Evolutionary conservation across 2,329 filamentous ascomycete genomes (phyloP), one percentile per base, ranked within the genome.

Genomic region (Alternaria brassicae): DNA sequence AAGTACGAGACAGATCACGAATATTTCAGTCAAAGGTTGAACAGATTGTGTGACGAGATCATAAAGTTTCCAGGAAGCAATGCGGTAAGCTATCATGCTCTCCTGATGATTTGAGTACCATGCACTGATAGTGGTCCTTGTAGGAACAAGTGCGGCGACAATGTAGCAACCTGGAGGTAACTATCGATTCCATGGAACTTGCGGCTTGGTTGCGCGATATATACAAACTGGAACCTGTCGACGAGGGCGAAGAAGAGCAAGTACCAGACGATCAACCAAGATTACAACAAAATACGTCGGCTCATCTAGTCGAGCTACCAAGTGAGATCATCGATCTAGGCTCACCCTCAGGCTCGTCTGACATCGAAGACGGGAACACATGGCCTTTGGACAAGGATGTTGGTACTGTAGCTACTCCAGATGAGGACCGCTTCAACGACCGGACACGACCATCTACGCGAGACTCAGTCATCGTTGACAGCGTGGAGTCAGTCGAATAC

Each of bases 111-210:
- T 21, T 10, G 2, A 13, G 12, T 15, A 23, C 2, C 9, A 12
- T 8, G 2, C 7, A 6, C 52, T 59, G 10, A 59, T 21, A 34
- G n/a, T 8, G 5, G 28, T 17, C 28, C 4, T 19, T 37, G 2
- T 9, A 59, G 56, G 68, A 76, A 1, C 82, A 88, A 13, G 72
- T 95, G 13, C 78, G 81, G 25, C 78, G 77, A 6, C 85, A 87
- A 67, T 87, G 88, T 48, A 76, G 79, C 10, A 83, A 79, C 34
- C 79, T 96, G 54, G 88, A 94, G 59, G 79, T 81, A 4, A 92
- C 83, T 3, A 77, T 97, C 1, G 83, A 86, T 34, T 84, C 90
- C 54, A 84, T 85, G 48, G 80, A 89, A 68, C 76, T 85, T 37
- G 73, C 83, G 8, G 69, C 72, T 27, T 87, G 82, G 82, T 80